These are phyloP conservation scores for Verticillium longisporum DNA, from an alignment of 2,329 filamentous ascomycete genomes.

Conservation along the genomic window DNA sequence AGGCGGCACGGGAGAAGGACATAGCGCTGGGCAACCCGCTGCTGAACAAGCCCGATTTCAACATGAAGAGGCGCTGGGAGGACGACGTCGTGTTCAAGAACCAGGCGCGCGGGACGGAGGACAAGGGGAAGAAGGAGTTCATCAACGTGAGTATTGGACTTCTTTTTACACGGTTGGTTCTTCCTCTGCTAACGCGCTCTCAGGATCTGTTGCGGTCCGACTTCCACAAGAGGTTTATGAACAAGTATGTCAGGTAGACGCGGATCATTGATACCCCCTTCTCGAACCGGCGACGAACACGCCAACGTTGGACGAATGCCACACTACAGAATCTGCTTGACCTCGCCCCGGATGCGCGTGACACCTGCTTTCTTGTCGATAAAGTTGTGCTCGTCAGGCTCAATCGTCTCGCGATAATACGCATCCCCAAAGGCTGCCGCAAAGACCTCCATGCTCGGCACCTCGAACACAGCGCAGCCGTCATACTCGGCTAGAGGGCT, in stretches of 20 bases:
- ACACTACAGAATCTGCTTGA: conserved; percentile 12
- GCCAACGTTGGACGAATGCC: too few relatives aligned
- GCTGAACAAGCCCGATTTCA: conserved; percentile 82
- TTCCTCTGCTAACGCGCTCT: conserved; percentile 14
- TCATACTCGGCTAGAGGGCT: conserved; percentile 17
- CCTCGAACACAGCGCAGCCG: conserved; percentile 22
- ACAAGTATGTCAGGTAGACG: conserved; percentile 52
- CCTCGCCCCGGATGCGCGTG: conserved; percentile 13
- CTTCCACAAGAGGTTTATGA: conserved; percentile 97
- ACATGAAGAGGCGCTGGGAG: conserved; percentile 89
- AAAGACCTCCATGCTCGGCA: conserved; percentile 18
- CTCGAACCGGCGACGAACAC: neutral
- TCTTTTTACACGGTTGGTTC: too few relatives aligned
- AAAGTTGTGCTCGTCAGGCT: conserved; percentile 20
- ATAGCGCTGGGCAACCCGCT: conserved; percentile 91
- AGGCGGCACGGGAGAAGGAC: conserved; percentile 77
- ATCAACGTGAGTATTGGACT: conserved; percentile 84
- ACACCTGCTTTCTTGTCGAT: conserved; percentile 20
- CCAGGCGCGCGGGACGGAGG: conserved; percentile 89
- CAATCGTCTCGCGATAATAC: conserved; percentile 21
- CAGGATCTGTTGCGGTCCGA: conserved; percentile 86
- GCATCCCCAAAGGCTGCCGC: conserved; percentile 20
- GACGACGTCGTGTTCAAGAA: conserved; percentile 99
- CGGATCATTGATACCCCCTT: neutral
- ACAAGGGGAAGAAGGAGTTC: conserved; percentile 89